These are phyloP conservation scores for Xylaria sp. DNA, from an alignment of 2,329 filamentous ascomycete genomes.

Conservation along the genomic window DNA sequence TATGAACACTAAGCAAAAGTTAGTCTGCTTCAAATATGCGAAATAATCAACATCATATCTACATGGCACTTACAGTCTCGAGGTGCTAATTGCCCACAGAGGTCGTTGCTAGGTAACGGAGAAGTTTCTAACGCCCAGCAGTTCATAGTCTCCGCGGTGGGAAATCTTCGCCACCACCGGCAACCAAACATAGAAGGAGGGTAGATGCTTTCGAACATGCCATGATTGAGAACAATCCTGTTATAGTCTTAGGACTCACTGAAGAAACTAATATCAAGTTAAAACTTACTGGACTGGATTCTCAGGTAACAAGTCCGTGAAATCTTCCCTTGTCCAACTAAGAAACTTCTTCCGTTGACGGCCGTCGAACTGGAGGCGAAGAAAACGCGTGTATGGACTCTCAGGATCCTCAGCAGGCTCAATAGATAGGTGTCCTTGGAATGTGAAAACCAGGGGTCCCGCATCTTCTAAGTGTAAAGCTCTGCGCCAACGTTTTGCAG, in stretches of 20 bases:
- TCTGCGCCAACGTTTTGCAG: neutral
- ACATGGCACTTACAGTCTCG: neutral
- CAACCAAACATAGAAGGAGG: neutral
- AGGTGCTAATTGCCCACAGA: neutral
- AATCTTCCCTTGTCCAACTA: neutral
- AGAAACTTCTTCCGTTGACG: too few relatives aligned
- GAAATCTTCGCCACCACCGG: slow-evolving; percentile 9
- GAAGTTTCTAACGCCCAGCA: neutral
- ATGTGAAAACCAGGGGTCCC: neutral
- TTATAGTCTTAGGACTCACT: neutral
- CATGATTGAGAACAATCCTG: neutral
- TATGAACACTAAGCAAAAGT: slow-evolving; percentile 1
- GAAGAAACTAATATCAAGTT: neutral
- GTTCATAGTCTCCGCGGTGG: too few relatives aligned
- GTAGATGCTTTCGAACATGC: neutral
- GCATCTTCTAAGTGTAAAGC: neutral
- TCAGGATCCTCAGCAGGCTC: neutral
- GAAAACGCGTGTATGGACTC: neutral
- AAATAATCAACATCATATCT: too few relatives aligned
- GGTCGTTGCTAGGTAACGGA: neutral
- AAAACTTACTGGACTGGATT: neutral
- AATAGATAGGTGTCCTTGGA: neutral
- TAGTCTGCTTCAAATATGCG: neutral
- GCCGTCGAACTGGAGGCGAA: neutral
- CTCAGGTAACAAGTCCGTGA: neutral